phyloP scores from a whole-genome alignment of 805 yeast species.

The Phaffomyces antillensis region DNA sequence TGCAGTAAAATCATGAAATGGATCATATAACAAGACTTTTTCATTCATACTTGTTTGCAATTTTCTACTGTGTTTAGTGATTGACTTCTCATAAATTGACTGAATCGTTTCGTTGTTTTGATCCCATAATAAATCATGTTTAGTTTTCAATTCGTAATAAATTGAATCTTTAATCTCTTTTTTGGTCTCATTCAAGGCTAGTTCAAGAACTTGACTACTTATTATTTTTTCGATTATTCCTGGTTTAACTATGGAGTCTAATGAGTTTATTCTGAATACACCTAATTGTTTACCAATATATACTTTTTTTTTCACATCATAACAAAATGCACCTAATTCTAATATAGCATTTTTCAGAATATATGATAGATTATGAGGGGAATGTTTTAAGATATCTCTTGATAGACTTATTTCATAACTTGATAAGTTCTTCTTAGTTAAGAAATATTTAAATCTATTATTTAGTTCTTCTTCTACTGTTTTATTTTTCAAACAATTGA shows the following conservation, averaged over 20 bases:
- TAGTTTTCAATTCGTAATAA: conserved; percentile 45
- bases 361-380: conserved; percentile 38
- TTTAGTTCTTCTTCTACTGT: conserved; percentile 67
- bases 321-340: conserved; percentile 80
- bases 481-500: conserved; percentile 65
- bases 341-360: conserved; percentile 56
- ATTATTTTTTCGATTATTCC: conserved; percentile 67
- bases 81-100: conserved; percentile 53
- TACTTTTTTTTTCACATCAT: conserved; percentile 52
- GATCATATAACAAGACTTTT: conserved; percentile 71
- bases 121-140: conserved; percentile 83
- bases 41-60: conserved; percentile 25
- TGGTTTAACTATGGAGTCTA: conserved; percentile 75
- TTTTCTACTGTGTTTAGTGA: conserved; percentile 24
- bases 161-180: conserved; percentile 19
- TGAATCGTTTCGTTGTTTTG: conserved; percentile 85
- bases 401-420: conserved; percentile 31
- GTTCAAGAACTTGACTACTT: conserved; percentile 55
- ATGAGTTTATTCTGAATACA: conserved; percentile 79
- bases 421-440: conserved; percentile 28
- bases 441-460: conserved; percentile 52
- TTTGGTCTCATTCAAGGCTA: conserved; percentile 34
- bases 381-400: conserved; percentile 29
- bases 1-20: conserved; percentile 77
- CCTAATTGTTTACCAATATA: conserved; percentile 82